Percentiles rank a stretch among this genome's conserved stretches.
phyloP scores from a whole-genome alignment of 164 flowering plant genomes.

The Tetracentron sinense region DNA sequence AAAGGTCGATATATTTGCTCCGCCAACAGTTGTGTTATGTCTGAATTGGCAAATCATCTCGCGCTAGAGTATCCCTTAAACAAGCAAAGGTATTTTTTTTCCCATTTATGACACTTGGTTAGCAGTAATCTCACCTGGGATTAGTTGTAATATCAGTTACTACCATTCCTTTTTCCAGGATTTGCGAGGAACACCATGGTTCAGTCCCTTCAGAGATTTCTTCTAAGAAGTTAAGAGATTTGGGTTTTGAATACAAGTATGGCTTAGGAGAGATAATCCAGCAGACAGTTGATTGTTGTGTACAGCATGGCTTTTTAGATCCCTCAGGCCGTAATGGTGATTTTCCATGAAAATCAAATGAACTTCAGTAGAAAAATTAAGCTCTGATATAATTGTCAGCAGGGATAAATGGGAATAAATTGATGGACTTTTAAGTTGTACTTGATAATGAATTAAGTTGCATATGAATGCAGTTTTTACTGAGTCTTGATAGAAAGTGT shows the following conservation, averaged over 20 bases:
- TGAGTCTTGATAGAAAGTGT: too few relatives aligned
- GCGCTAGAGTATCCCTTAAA: conserved; percentile 33
- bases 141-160: neutral
- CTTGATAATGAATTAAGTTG: too few relatives aligned
- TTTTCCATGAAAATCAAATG: neutral
- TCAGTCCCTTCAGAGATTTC: conserved; percentile 42
- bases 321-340: conserved; percentile 1
- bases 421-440: too few relatives aligned
- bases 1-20: conserved; percentile 66
- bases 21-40: conserved; percentile 31
- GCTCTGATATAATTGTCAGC: neutral
- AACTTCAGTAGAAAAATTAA: neutral
- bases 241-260: conserved; percentile 59
- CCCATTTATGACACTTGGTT: neutral
- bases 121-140: neutral
- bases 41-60: conserved; percentile 37
- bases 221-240: conserved; percentile 52
- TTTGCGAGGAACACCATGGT: conserved; percentile 15
- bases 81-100: conserved; percentile 28
- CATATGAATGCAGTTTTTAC: too few relatives aligned
- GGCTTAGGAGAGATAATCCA: conserved; percentile 42
- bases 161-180: conserved; percentile 26
- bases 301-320: conserved; percentile 45
- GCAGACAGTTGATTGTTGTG: conserved; percentile 34
- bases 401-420: too few relatives aligned